Evolutionary conservation across 805 yeast genomes (phyloP), one percentile per base, ranked within the genome.

Genomic region (Zygosaccharomyces lentus): DNA sequence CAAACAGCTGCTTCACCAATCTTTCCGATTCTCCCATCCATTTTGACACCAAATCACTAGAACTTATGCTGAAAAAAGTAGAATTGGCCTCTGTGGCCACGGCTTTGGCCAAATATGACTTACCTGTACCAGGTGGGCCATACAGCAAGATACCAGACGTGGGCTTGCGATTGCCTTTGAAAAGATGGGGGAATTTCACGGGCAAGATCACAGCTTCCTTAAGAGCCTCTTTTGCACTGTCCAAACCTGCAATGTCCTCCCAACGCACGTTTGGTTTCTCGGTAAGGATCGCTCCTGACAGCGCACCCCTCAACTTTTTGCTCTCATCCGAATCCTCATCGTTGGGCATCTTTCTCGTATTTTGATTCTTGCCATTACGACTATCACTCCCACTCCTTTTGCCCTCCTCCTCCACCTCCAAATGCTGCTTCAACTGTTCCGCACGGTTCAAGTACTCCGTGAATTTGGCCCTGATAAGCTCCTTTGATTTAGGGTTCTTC

Each of bases 1-100:
- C 78, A 68, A 93, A 93, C 52, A 93, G 74, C 63, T 93, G 97
- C 66, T 91, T 93, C 23, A 93, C 98, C 47, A 93, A 77, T 67
- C 98, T 81, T 67, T 93, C 99, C 21, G 95, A 83, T 66, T 93
- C 99, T 58, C 99, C 99, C 97, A 91, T 91, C 99, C 99, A 93
- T 67, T 93, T 93, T 54, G 95, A 84, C 2, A 93, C 98, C 58
- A 93, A 76, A 66, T 93, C 99, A 10, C 96, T 86, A 0, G 96
- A 88, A n/a, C 95, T 84, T 1, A 93, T 96, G 2, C 96, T 86
- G 68, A 93, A 93, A 58, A 93, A 93, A 0, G 99, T 93, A 0
- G 97, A 87, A 64, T 91, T 89, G 41, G 98, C 96, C 60, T 93
- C 99, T 0, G 99, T 93, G 21, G 99, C 99, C 7, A 93, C 98